Percentiles rank a stretch among this genome's conserved stretches.
Conservation (phyloP, 208 protist genomes). For the Leishmania lainsoni region DNA sequence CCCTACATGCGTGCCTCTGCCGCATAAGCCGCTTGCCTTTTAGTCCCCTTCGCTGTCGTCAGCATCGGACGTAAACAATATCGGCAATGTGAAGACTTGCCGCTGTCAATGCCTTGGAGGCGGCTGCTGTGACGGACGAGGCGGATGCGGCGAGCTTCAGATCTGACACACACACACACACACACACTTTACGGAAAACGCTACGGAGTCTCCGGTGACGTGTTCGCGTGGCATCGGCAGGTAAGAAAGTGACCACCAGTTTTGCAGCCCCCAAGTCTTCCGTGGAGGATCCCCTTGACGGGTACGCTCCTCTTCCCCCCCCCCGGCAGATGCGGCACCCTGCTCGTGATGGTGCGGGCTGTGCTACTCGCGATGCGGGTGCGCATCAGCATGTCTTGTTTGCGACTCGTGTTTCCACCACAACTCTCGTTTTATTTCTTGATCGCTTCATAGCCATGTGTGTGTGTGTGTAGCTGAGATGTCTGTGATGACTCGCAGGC, state of each 20-base stretch:
- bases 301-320: not conserved
- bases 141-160: constrained; percentile 15
- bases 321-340: not conserved
- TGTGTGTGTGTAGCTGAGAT: not conserved
- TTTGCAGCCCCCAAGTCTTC: not conserved
- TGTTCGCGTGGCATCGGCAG: not conserved
- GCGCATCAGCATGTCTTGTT: not conserved
- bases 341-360: not conserved
- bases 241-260: not conserved
- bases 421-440: not conserved
- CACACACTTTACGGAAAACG: no score
- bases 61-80: not conserved
- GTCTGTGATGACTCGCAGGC: not conserved
- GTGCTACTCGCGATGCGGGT: not conserved
- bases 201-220: not conserved
- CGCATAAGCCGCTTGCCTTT: not conserved
- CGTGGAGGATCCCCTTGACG: not conserved
- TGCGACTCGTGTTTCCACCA: not conserved
- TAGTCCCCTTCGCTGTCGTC: not conserved
- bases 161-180: no score
- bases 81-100: not conserved
- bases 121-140: not conserved
- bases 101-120: not conserved
- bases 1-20: not conserved
- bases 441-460: not conserved